Conservation (phyloP, 225 moss, liverwort and hornwort species). For the Sphagnum tenellum region DNA sequence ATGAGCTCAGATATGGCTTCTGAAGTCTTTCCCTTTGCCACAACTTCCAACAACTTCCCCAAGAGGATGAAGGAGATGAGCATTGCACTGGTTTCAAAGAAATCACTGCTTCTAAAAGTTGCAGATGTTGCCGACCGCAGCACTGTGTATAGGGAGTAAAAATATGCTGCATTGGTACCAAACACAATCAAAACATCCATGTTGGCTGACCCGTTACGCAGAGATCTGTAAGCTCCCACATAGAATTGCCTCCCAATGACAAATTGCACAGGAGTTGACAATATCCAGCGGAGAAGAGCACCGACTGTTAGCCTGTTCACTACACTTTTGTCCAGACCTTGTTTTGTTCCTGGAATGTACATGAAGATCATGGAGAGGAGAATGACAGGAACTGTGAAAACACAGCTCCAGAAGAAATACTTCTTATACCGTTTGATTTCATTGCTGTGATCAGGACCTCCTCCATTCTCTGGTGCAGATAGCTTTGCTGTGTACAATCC, state of each 20-base stretch:
- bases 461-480: conserved; percentile 34
- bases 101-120: conserved; percentile 73
- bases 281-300: conserved; percentile 61
- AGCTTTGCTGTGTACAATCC: conserved; percentile 59
- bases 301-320: conserved; percentile 68
- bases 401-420: conserved; percentile 81
- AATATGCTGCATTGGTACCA: conserved; percentile 95
- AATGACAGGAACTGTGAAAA: conserved; percentile 83
- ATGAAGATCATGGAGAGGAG: conserved; percentile 82
- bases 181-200: conserved; percentile 93
- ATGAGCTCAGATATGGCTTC: conserved; percentile 98
- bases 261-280: conserved; percentile 90
- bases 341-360: conserved; percentile 72
- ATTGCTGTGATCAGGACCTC: conserved; percentile 49
- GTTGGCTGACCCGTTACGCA: conserved; percentile 73
- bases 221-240: conserved; percentile 81
- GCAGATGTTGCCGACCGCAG: conserved; percentile 54
- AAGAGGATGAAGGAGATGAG: conserved; percentile 86
- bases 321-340: conserved; percentile 51
- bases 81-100: conserved; percentile 98
- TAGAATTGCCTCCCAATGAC: conserved; percentile 78
- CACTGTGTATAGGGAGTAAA: conserved; percentile 81
- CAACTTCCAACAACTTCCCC: conserved; percentile 84
- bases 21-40: conserved; percentile 94
- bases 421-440: conserved; percentile 54